Base-by-base conservation (phyloP, 169 alveolate species). In the Cryptosporidium andersoni region DNA sequence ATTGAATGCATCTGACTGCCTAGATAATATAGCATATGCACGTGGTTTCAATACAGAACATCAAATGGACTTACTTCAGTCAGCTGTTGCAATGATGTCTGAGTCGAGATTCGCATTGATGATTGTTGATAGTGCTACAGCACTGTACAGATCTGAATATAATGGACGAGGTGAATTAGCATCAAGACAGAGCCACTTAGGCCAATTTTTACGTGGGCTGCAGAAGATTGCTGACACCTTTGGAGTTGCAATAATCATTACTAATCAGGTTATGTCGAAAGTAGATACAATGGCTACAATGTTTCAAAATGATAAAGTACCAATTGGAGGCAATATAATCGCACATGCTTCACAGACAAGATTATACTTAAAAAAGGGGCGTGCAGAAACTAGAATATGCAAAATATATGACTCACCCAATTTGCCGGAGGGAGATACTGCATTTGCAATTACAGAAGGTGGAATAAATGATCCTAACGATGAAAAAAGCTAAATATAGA, bases 261-360 rank as follows among this genome's bases (percentile, higher is more conserved):
- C 99, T 36, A 97, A 98, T 89, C 98, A 98, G 90, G 98, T 96
- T 34, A 94, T 97, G 88, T 95, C 98, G 36, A 91, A 91, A 74
- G 98, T 96, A 16, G 99, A 95, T 88, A 97, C 91, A 34, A 91
- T 92, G 93, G 85, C 95, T 63, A 88, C 92, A 1, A 88, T 92
- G 90, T 92, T 89, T 82, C 95, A 91, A 4, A 90, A 81, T 58
- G 96, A 92, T 60, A 92, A 93, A 89, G 88, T 92, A 93, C 96
- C 99, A 6, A 95, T 97, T 47, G 99, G 99, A 14, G 99, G 99
- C 5, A 96, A 98, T 93, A 96, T 98, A 45, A 94, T 98, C 89
- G 99, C 99, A 39, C 99, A 97, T 92, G 99, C 99, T 49, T 93
- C 99, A 37, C 97, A 96, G 82, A 97, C 99, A 4, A 93, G 99